Evolutionary conservation across 1,284 basidiomycete species (phyloP), one percentile per base, ranked within the genome.

Genomic region (Cutaneotrichosporon cavernicola): DNA sequence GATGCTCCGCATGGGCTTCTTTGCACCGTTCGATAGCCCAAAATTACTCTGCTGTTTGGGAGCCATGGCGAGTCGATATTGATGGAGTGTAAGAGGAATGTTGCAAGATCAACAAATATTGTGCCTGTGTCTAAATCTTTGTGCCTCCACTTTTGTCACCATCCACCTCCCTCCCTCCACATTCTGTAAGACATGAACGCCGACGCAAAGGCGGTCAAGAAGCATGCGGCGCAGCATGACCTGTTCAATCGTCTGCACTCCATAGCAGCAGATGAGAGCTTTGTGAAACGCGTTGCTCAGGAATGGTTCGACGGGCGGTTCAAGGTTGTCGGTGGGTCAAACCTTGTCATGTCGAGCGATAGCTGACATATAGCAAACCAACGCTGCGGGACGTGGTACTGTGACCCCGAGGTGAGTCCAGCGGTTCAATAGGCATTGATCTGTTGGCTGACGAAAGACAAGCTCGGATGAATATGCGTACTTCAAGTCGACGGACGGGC

Each of bases 401-500:
- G 89, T 8, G 85, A 91, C 69, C 90, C 93, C 5, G 65, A 72
- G 5, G 84, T 86, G 59, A 65, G 66, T 56, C 16, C 51, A 5
- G 18, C 43, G 4, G 18, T 8, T 46, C 34, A n/a, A n/a, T 46
- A 18, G 13, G 14, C 2, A 43, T 18, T 6, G 13, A n/a, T 53
- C 55, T 3, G 26, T 26, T 26, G 26, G 50, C 58, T 53, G 56
- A 70, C 55, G 40, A 9, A 84, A 75, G 74, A 70, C 70, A 1
- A 73, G 70, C 64, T 75, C 73, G 11, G 66, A 58, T 9, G 65
- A 63, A 3, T 80, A 80, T 65, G 90, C 89, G 14, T 98, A 99
- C 82, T 98, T 97, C 85, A 99, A 99, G 79, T 96, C 93, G 0
- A 97, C 95, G 0, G 96, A 99, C 72, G 96, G 96, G 0, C 96